Conservation (phyloP, 2,329 filamentous ascomycete genomes). For the Xylariaceae sp. region DNA sequence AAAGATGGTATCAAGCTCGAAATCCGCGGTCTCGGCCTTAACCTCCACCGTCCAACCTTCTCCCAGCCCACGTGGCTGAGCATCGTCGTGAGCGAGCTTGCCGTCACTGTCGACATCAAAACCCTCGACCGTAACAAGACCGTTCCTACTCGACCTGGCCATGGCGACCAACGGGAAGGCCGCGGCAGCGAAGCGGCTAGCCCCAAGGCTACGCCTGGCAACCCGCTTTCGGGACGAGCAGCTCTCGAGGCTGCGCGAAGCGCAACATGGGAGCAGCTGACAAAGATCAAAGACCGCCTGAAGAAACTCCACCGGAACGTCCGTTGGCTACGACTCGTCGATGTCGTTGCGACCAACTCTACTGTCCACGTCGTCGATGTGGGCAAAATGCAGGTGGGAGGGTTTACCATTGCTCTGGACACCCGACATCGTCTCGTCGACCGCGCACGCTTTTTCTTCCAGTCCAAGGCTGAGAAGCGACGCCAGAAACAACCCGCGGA, state of each 20-base stretch:
- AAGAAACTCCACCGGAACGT: conserved; percentile 85
- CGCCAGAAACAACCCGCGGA: conserved; percentile 73
- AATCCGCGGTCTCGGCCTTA: conserved; percentile 82
- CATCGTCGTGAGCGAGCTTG: conserved; percentile 80
- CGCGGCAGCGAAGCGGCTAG: conserved; percentile 18
- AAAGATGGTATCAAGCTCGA: conserved; percentile 87
- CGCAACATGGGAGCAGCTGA: conserved; percentile 79
- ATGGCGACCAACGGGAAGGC: conserved; percentile 26
- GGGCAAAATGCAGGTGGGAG: conserved; percentile 80
- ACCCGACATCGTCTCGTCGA: conserved; percentile 90
- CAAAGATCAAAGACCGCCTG: conserved; percentile 75
- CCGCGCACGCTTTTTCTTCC: conserved; percentile 82
- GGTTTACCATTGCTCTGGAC: conserved; percentile 82
- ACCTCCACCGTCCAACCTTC: conserved; percentile 90
- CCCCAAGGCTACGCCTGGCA: conserved; percentile 26
- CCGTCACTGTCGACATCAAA: conserved; percentile 75
- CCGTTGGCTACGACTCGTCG: conserved; percentile 84
- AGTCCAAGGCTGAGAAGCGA: conserved; percentile 62
- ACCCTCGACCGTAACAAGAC: conserved; percentile 55
- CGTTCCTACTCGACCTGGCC: conserved; percentile 30
- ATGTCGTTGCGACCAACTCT: conserved; percentile 80
- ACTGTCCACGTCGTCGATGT: conserved; percentile 75
- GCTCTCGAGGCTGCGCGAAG: conserved; percentile 47
- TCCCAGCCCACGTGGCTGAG: conserved; percentile 96
- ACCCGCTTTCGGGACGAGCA: conserved; percentile 29